A percentile compares a stretch with the other conserved stretches of the same genome.
Conservation (phyloP, 140 eudicot species). For the Erigeron philadelphicus region DNA sequence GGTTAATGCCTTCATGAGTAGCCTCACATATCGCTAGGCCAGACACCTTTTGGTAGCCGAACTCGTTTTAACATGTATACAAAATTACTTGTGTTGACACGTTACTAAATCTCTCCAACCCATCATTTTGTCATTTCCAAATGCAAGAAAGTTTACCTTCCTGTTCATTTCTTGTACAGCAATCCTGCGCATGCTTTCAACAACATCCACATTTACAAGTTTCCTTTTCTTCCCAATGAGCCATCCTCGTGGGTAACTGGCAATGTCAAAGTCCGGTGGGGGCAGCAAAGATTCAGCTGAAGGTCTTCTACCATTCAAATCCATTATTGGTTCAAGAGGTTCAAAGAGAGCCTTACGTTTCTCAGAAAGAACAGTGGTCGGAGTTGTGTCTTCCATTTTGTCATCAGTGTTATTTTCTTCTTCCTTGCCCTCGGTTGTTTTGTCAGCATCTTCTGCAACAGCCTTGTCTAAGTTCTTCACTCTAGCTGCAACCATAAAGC, state of each 20-base stretch:
- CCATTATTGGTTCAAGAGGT: constrained; percentile 64
- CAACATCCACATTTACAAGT: constrained; percentile 88
- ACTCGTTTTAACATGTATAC: neutral
- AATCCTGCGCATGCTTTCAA: constrained; percentile 94
- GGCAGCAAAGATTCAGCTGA: constrained; percentile 78
- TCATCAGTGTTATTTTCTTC: constrained; percentile 47
- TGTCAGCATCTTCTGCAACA: constrained; percentile 30
- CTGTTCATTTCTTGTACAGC: constrained; percentile 97
- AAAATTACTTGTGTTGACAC: neutral
- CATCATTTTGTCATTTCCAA: neutral
- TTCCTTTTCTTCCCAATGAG: constrained; percentile 81
- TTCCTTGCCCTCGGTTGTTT: constrained; percentile 32
- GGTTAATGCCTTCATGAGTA: too few relatives aligned
- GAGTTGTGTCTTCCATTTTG: constrained; percentile 45
- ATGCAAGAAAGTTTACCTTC: constrained; percentile 44
- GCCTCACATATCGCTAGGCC: too few relatives aligned
- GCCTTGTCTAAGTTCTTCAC: constrained; percentile 40
- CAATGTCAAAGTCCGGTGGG: constrained; percentile 87
- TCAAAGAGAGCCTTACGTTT: constrained; percentile 79
- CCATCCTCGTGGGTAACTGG: constrained; percentile 88
- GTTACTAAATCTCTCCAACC: neutral
- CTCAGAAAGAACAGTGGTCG: constrained; percentile 58
- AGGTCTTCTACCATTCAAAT: constrained; percentile 56
- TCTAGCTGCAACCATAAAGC: constrained; percentile 44
- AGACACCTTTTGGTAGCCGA: neutral